Base-by-base conservation (phyloP, 2,329 filamentous ascomycete species). In the Beauveria sp. region DNA sequence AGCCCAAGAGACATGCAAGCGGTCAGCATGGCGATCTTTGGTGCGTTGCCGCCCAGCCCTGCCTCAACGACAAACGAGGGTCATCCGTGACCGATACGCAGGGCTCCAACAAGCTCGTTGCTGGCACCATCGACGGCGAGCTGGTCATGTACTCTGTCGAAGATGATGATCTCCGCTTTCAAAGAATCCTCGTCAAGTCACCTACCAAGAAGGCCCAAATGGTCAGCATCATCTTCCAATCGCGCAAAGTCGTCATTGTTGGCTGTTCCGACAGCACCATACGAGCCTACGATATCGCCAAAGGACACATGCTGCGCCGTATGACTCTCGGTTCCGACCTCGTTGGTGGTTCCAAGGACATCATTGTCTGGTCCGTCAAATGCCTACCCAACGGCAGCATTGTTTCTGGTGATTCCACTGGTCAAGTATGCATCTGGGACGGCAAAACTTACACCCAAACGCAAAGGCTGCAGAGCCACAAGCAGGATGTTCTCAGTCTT, bases 251-350 rank as follows among this genome's bases (percentile, higher is more conserved):
- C 40, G 87, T 93, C 63, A 85, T 97, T 48, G 92, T 93, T 42
- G 95, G 95, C 24, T 98, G 95, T 73, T 93, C 92, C n/a, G 93
- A 99, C 76, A 93, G 92, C 74, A 91, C 87, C n/a, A 95, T 99
- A 66, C 88, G 93, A 65, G 84, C 95, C 59, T 96, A 93, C 75
- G 92, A 98, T 72, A 88, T 91, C 67, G 83, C 89, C 56, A 93
- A 85, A 70, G 90, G 91, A 16, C 83, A 86, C 58, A 81, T 90
- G 64, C 72, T 96, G 63, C 84, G 91, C 51, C 90, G 86, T 66
- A 95, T 99, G 82, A 93, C 91, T 0, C 77, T 98, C 40, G 95
- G 93, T 4, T 87, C 88, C 60, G 91, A 93, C 42, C 81, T 91
- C 12, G 79, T 80, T 8, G 90, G 89, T 50, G 90, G 90, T 7